Evolutionary conservation across 1,284 basidiomycete genomes (phyloP), one percentile per base, ranked within the genome.

Genomic region (Moesziomyces antarcticus): DNA sequence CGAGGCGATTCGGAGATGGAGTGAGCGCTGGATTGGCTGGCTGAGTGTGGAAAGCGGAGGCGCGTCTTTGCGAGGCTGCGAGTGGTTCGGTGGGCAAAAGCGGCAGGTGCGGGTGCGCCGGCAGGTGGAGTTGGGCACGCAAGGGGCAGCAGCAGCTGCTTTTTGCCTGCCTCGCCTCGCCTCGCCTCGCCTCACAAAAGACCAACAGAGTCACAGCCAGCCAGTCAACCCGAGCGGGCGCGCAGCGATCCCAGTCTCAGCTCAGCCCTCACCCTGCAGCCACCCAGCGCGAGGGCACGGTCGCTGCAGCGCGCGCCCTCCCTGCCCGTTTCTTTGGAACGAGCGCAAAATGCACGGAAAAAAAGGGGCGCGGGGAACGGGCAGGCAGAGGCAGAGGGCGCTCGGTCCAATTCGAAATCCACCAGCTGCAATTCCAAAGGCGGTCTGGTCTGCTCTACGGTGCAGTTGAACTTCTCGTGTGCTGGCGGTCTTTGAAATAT

Each of bases 401-500:
- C 37, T 40, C 37, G 37, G 37, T 40, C 37, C 37, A 40, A 40
- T 40, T 40, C 18, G 16, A 40, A 40, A 40, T 33, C 30, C 13
- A 33, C 10, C 10, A 11, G 30, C 30, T 33, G 30, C 30, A 33
- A 13, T 33, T 33, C 30, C 30, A 40, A 18, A 16, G 16, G 16
- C 11, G 3, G 37, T 40, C 37, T 27, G 7, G 25, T 27, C 33
- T 27, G 25, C 25, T 18, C 14, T 16, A 5, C 37, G 18, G 37
- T 49, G 30, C 30, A 13, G 30, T 56, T 56, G 37, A 63, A 64
- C 61, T 64, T 64, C 55, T 64, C 61, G 21, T 41, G 22, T 21
- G 44, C 22, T 56, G 43, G 53, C 61, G 55, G 61, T 49, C 30
- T 52, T 56, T 56, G 37, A 64, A 59, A 52, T 53, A 18, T 56